Evolutionary conservation across 805 yeast species (phyloP).

Genomic region (Kazachstania martiniae): DNA sequence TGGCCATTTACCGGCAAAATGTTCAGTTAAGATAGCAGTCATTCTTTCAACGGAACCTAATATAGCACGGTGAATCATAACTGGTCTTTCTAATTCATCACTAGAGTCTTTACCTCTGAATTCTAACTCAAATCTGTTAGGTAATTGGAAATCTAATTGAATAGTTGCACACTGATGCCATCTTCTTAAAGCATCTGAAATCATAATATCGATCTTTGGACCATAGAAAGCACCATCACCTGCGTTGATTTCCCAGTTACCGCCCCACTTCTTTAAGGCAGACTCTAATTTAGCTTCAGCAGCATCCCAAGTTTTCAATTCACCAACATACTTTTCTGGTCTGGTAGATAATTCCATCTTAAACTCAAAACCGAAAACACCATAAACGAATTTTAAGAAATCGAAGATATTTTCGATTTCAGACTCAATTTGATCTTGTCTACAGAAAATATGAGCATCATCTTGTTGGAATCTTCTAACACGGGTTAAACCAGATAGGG

Average conservation of each 20-base stretch:
- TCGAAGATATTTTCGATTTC: slow-evolving; percentile 82
- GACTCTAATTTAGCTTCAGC: slow-evolving; percentile 80
- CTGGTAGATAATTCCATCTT: slow-evolving; percentile 95
- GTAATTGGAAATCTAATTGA: slow-evolving; percentile 97
- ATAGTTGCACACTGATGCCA: slow-evolving; percentile 99
- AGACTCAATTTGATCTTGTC: slow-evolving; percentile 75
- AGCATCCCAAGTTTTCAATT: slow-evolving; percentile 81
- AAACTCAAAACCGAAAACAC: slow-evolving; percentile 88
- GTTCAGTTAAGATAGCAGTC: slow-evolving; percentile 97
- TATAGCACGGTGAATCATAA: slow-evolving; percentile 98
- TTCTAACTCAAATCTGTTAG: slow-evolving; percentile 83
- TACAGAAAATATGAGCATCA: slow-evolving; percentile 97
- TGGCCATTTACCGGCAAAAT: slow-evolving; percentile 99
- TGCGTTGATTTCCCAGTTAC: slow-evolving; percentile 86
- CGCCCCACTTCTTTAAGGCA: slow-evolving; percentile 78
- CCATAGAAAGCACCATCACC: slow-evolving; percentile 98
- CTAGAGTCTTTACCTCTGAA: slow-evolving; percentile 59
- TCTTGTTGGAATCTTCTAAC: slow-evolving; percentile 99
- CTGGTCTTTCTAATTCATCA: slow-evolving; percentile 62
- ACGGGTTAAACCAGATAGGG: slow-evolving; percentile 88
- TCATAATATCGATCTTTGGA: slow-evolving; percentile 93
- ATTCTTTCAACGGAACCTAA: slow-evolving; percentile 97
- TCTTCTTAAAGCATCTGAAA: slow-evolving; percentile 87
- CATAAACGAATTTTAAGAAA: slow-evolving; percentile 76
- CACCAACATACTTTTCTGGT: slow-evolving; percentile 95